Evolutionary conservation across 164 flowering plant genomes (phyloP).

Genomic region (Dillenia turbinata): DNA sequence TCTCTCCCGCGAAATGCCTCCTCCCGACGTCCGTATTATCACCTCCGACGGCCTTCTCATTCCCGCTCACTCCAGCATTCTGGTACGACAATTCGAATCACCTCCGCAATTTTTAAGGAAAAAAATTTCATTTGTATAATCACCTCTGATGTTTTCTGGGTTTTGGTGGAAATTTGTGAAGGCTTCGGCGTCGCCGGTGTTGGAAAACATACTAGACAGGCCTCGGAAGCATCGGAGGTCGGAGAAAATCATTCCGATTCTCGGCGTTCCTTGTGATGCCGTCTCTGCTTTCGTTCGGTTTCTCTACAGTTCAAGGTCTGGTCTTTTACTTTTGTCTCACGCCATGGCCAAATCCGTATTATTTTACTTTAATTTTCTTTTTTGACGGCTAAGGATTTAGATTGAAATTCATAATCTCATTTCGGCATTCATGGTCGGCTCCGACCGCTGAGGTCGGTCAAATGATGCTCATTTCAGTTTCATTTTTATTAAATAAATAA

Average conservation of each 20-base stretch:
- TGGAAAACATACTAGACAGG: conserved; percentile 58
- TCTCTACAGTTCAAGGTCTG: conserved; percentile 62
- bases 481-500: too few species aligned
- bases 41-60: conserved; percentile 66
- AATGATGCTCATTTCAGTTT: too few species aligned
- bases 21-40: conserved; percentile 46
- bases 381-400: too few species aligned
- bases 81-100: conserved; percentile 34
- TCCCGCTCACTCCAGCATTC: conserved; percentile 63
- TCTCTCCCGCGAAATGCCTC: conserved; percentile 14
- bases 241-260: conserved; percentile 47
- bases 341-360: background rate
- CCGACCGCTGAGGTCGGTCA: too few species aligned
- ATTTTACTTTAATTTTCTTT: too few species aligned
- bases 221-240: conserved; percentile 42
- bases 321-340: background rate
- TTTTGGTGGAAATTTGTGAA: conserved; percentile 17
- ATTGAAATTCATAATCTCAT: too few species aligned
- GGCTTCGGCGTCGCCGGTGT: conserved; percentile 69
- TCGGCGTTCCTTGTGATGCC: conserved; percentile 81
- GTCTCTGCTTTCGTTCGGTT: conserved; percentile 61
- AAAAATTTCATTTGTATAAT: background rate
- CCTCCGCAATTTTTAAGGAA: too few species aligned
- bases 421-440: too few species aligned
- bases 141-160: background rate